Evolutionary conservation across 768 basidiomycete species (phyloP).

Genomic region (Hypholoma fasciculare): DNA sequence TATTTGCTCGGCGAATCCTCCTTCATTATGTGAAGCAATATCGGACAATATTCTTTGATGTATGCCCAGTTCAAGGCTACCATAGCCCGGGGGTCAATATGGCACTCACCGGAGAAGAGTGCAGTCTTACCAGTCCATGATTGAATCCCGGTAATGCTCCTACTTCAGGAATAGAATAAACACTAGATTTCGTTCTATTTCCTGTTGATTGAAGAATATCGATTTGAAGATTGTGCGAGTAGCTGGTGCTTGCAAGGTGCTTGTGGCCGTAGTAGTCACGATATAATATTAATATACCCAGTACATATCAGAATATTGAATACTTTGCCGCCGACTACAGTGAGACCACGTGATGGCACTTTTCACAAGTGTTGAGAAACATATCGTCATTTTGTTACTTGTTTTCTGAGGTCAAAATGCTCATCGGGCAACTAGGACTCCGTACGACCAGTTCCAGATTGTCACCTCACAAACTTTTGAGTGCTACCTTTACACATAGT

Average conservation of each 20-base stretch:
- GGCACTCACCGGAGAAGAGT: not conserved
- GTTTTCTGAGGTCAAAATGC: slow-evolving; percentile 8
- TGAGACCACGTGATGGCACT: no score
- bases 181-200: no score
- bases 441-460: slow-evolving; percentile 6
- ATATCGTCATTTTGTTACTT: no score
- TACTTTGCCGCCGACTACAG: no score
- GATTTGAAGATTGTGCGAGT: no score
- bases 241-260: no score
- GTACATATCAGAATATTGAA: no score
- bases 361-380: no score
- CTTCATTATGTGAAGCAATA: slow-evolving; percentile 57
- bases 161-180: no score
- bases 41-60: slow-evolving; percentile 76
- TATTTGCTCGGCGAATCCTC: slow-evolving; percentile 50
- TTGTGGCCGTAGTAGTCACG: no score
- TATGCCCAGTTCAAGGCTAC: slow-evolving; percentile 76
- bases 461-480: not conserved
- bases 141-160: not conserved
- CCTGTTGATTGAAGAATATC: no score
- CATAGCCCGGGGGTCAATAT: not conserved
- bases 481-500: not conserved
- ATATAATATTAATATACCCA: no score
- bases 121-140: slow-evolving; percentile 18
- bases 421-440: slow-evolving; percentile 18